Conservation (phyloP, 176 grass and related monocot genomes). For the Carex littledalei region DNA sequence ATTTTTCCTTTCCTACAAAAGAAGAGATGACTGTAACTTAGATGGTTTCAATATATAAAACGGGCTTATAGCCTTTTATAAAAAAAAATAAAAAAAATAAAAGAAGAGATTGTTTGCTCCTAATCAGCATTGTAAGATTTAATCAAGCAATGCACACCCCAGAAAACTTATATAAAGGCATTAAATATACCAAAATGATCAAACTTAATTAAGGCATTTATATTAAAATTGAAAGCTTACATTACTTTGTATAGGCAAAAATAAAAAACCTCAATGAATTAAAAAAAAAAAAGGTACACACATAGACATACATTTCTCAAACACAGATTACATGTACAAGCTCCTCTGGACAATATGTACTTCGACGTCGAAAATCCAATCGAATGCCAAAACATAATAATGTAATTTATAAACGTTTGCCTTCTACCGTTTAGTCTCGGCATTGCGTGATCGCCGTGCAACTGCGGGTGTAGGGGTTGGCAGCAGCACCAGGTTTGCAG, state of each 20-base stretch:
- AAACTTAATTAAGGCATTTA: background rate
- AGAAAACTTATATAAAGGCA: background rate
- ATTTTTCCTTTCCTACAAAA: no score
- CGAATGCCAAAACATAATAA: background rate
- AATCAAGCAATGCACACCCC: background rate
- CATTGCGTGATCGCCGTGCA: constrained; percentile 49
- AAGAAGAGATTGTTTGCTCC: background rate
- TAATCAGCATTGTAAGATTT: background rate
- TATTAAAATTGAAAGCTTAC: background rate
- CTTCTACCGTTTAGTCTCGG: constrained; percentile 15
- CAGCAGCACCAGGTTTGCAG: constrained; percentile 36
- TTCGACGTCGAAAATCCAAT: background rate
- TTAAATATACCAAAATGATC: background rate
- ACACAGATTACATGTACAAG: background rate
- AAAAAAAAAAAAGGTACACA: background rate
- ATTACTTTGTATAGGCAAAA: background rate
- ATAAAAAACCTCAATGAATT: background rate
- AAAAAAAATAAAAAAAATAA: no score
- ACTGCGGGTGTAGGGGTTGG: constrained; percentile 51
- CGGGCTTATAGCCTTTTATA: no score
- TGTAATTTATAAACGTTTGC: background rate
- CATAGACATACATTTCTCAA: constrained; percentile 9
- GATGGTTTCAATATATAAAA: no score
- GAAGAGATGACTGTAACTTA: no score
- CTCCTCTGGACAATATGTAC: background rate